phyloP scores from a whole-genome alignment of 2,329 filamentous ascomycete species.

The Ustulina deusta region DNA sequence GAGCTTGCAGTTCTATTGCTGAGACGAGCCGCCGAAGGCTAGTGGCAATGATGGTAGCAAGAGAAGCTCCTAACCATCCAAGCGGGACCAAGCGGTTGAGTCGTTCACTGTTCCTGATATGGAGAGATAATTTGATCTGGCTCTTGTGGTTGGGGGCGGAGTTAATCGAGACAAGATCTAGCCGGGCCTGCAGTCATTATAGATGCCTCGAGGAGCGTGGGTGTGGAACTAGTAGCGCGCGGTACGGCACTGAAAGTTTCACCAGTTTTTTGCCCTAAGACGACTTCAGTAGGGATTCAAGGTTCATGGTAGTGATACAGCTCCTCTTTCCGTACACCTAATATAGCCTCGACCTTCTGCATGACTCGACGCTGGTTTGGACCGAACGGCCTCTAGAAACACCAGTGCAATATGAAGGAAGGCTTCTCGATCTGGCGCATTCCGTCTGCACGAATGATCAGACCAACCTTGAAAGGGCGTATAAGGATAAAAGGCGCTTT shows the following conservation, averaged over 20 bases:
- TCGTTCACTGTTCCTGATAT: background rate
- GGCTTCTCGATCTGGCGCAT: background rate
- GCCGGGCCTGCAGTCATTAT: conserved; percentile 8
- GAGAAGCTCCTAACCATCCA: background rate
- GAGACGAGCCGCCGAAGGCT: background rate
- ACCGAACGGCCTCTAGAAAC: no score
- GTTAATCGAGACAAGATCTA: conserved; percentile 2
- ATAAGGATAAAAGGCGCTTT: background rate
- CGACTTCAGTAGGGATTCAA: background rate
- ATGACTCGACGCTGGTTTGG: background rate
- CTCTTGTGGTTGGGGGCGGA: background rate
- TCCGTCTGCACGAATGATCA: background rate
- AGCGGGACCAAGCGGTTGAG: no score
- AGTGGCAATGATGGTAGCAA: background rate
- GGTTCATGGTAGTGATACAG: conserved; percentile 2
- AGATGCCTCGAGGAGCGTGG: background rate
- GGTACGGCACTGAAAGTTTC: conserved; percentile 13
- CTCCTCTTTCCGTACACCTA: background rate
- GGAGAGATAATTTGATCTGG: background rate
- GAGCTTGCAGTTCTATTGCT: background rate
- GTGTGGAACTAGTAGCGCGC: background rate
- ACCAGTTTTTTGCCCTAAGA: conserved; percentile 18
- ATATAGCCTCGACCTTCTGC: background rate
- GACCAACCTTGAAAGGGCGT: background rate
- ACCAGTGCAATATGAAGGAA: background rate